Percentiles rank a stretch among this genome's conserved stretches.
These are phyloP conservation scores for Mollisia scopiformis DNA, from an alignment of 2,329 filamentous ascomycete genomes.

Conservation along the genomic window DNA sequence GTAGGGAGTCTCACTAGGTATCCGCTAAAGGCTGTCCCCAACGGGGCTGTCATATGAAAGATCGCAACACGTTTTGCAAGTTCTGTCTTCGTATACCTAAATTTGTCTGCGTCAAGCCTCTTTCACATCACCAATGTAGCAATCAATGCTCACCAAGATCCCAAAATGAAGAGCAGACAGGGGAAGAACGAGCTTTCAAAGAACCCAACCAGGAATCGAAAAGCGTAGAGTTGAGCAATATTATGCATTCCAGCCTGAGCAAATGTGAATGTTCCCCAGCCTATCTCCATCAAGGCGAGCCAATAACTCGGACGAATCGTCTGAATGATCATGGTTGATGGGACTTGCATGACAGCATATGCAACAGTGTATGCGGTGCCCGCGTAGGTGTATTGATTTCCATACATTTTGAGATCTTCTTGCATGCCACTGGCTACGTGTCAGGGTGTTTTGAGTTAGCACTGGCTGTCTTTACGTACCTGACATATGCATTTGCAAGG, in stretches of 20 bases:
- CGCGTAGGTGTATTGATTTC: constrained; percentile 41
- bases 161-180: constrained; percentile 48
- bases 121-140: no score
- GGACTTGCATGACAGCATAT: constrained; percentile 14
- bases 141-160: constrained; percentile 9
- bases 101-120: no score
- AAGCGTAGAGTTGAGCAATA: constrained; percentile 44
- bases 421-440: constrained; percentile 36
- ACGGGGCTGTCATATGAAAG: constrained; percentile 59
- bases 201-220: constrained; percentile 57
- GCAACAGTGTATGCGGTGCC: constrained; percentile 9
- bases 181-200: constrained; percentile 45
- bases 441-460: neutral
- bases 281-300: constrained; percentile 14
- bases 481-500: constrained; percentile 41
- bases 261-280: constrained; percentile 21
- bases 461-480: neutral
- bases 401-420: constrained; percentile 42
- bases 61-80: constrained; percentile 58
- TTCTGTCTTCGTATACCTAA: constrained; percentile 60
- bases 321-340: constrained; percentile 9
- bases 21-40: constrained; percentile 37
- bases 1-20: constrained; percentile 9
- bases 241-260: constrained; percentile 18
- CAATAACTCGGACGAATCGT: constrained; percentile 11